Evolutionary conservation across 2,329 filamentous ascomycete genomes (phyloP), one percentile per base, ranked within the genome.

Genomic region (Thielaviopsis punctulata): DNA sequence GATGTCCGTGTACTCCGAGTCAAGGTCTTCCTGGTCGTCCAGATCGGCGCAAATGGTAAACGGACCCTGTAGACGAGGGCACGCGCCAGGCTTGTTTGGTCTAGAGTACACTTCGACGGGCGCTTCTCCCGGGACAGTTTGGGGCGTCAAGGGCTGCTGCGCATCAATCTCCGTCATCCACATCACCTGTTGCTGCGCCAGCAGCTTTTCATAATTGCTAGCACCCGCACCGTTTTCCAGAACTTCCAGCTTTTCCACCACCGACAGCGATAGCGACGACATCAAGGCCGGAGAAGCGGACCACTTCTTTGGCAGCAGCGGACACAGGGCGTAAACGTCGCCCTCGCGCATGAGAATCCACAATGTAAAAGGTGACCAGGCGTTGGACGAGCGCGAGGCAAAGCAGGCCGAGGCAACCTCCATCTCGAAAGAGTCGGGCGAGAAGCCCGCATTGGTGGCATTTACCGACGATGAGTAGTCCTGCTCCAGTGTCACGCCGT

Each of bases 291-390:
- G 75, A 13, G 83, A 80, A 22, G 84, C 80, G 22, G 85, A 79
- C 88, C 90, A 96, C 60, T 83, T 86, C 49, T 80, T 80, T 0
- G 92, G 92, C 27, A 98, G 71, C 41, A 98, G 73, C 1, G 92
- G 92, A 62, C 89, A 95, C 8, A 98, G 70, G 1, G 90, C 89
- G 62, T 98, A 98, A 5, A 96, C 76, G 62, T 95, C 89, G 3
- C 92, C 92, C 55, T 87, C 84, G 36, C 80, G 79, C 84, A 95
- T 98, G n/a, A 89, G 88, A 49, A 96, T 71, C 86, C 90, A 98
- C 10, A 98, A 72, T 0, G 92, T 96, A 85, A 95, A 95, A 9
- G 89, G 80, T 7, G 88, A 85, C 92, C 92, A 98, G 51, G 88
- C 88, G 13, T 88, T 90, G 6, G 77, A 76, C 33, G 71, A 72